Evolutionary conservation across 345 rosid genomes (phyloP).

Genomic region (Eucalyptus viminalis): DNA sequence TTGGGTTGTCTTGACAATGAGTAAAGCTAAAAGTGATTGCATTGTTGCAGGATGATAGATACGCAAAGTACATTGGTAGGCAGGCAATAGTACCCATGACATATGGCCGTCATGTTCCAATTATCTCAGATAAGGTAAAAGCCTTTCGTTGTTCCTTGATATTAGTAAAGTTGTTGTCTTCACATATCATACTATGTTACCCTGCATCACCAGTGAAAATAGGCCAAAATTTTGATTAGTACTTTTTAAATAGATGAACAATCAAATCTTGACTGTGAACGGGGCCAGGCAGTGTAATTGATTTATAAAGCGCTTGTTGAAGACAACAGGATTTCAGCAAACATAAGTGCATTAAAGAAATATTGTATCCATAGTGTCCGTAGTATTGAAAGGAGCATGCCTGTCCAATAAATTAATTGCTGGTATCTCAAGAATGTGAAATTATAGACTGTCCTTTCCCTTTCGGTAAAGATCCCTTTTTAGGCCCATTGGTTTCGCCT

Average conservation of each 20-base stretch:
- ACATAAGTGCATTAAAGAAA: not conserved
- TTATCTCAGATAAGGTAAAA: conserved; percentile 74
- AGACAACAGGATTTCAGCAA: not conserved
- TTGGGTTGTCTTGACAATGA: not conserved
- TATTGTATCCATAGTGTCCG: not conserved
- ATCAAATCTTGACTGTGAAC: not conserved
- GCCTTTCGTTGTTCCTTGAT: not conserved
- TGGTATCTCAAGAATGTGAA: not conserved
- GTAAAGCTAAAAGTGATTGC: not conserved
- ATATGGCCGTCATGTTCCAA: conserved; percentile 94
- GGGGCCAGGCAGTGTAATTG: not conserved
- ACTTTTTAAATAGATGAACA: not conserved
- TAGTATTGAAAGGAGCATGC: not conserved
- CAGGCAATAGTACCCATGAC: conserved; percentile 98
- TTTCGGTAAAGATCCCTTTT: not conserved
- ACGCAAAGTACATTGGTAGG: conserved; percentile 69
- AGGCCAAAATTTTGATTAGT: not conserved
- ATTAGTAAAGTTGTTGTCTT: not conserved
- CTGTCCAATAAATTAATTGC: not conserved
- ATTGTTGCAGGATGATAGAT: conserved; percentile 70
- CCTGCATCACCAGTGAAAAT: not conserved
- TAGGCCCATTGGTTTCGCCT: not conserved
- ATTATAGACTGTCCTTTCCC: not conserved
- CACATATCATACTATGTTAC: not conserved
- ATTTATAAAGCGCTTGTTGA: not conserved